Percentiles rank a stretch among this genome's conserved stretches.
Evolutionary conservation across 495 filamentous ascomycete species (phyloP).

Genomic region (Talaromyces thailandensis): DNA sequence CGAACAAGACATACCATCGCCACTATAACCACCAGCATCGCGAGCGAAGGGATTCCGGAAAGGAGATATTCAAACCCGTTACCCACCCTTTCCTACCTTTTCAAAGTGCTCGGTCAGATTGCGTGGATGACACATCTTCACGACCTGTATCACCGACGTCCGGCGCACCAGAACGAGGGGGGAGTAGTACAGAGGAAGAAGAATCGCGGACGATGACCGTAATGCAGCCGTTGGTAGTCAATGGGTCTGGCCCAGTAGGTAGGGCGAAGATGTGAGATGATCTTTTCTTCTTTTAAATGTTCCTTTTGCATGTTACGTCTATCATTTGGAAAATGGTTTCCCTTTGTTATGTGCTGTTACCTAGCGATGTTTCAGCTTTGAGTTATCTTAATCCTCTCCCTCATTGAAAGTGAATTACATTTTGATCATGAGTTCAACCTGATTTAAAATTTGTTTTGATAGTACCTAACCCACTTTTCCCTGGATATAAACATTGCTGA

Average conservation of each 20-base stretch:
- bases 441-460: not conserved
- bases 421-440: not conserved
- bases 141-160: not conserved
- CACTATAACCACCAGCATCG: not conserved
- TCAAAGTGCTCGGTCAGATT: not conserved
- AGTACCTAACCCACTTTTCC: not conserved
- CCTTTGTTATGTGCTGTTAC: not conserved
- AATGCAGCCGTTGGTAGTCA: constrained; percentile 27
- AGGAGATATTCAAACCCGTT: not conserved
- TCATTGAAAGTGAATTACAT: not conserved
- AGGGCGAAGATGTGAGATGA: not conserved
- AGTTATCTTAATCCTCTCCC: not conserved
- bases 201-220: not conserved
- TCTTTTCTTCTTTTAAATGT: too few species aligned
- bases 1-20: not conserved
- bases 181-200: not conserved
- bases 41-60: not conserved
- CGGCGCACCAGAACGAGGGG: not conserved
- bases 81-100: not conserved
- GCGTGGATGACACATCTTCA: not conserved
- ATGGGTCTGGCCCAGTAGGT: constrained; percentile 22
- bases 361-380: not conserved
- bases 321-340: not conserved
- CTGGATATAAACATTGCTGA: not conserved
- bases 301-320: not conserved